Percentiles rank a stretch among this genome's conserved stretches.
Conservation (phyloP, 2,329 filamentous ascomycete species). For the Arthrobotrys sphaeroides region DNA sequence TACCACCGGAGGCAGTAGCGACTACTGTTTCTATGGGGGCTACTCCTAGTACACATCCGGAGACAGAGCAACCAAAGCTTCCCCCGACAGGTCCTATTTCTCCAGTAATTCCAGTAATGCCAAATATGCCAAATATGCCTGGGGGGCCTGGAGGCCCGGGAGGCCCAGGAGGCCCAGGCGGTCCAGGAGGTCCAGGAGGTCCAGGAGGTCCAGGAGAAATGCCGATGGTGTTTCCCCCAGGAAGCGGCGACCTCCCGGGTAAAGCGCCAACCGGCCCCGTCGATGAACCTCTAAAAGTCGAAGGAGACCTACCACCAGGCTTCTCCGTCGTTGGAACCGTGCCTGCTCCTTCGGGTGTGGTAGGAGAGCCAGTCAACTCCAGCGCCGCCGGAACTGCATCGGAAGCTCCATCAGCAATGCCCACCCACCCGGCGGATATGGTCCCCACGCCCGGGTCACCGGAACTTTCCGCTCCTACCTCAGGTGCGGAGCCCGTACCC, state of each 20-base stretch:
- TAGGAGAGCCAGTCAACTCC: not conserved
- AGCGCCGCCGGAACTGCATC: no score
- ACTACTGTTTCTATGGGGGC: not conserved
- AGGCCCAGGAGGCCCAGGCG: not conserved
- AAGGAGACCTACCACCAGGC: slow-evolving; percentile 36
- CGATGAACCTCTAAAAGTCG: slow-evolving; percentile 5
- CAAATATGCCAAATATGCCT: not conserved
- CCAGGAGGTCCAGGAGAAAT: not conserved
- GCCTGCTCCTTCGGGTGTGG: not conserved
- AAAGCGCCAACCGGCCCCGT: not conserved
- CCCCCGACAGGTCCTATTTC: not conserved
- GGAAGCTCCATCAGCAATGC: not conserved
- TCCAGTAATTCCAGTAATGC: not conserved
- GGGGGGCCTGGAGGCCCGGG: not conserved
- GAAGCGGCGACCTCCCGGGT: not conserved
- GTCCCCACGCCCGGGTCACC: not conserved
- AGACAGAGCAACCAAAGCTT: not conserved
- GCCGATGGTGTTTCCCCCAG: not conserved
- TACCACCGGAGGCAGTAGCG: not conserved
- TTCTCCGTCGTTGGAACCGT: slow-evolving; percentile 19
- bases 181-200: not conserved
- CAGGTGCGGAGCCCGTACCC: no score
- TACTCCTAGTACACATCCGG: not conserved
- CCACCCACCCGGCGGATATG: not conserved
- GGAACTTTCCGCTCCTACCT: not conserved